phyloP scores from a whole-genome alignment of 345 rosid genomes.

The Eucalyptus tenuipes region DNA sequence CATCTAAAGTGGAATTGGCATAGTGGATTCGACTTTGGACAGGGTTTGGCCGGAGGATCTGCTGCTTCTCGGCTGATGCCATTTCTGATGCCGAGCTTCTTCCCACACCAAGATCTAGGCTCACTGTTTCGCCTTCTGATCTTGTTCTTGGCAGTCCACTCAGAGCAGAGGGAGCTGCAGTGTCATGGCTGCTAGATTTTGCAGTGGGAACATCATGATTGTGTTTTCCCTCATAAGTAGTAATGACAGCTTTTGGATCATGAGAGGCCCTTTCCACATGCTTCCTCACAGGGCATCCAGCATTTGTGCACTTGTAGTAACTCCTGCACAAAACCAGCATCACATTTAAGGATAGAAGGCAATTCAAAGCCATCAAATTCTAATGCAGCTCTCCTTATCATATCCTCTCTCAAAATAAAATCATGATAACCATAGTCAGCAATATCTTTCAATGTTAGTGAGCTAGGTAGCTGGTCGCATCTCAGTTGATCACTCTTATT shows the following conservation, averaged over 20 bases:
- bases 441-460: neutral
- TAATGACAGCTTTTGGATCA: constrained; percentile 95
- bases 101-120: constrained; percentile 94
- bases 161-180: constrained; percentile 30
- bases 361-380: neutral
- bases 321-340: constrained; percentile 45
- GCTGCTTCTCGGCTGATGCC: constrained; percentile 10
- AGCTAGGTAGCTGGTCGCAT: neutral
- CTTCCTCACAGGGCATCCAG: constrained; percentile 91
- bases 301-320: constrained; percentile 94
- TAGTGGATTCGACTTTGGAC: constrained; percentile 25
- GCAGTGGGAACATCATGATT: constrained; percentile 90
- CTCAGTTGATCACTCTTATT: neutral
- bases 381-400: neutral
- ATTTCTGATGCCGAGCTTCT: constrained; percentile 39
- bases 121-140: constrained; percentile 50
- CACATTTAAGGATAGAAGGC: neutral
- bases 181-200: constrained; percentile 53
- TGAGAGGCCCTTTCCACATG: constrained; percentile 99
- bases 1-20: constrained; percentile 35
- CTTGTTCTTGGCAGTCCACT: constrained; percentile 36
- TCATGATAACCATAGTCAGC: neutral
- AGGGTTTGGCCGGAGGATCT: constrained; percentile 17
- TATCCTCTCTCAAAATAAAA: neutral
- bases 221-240: constrained; percentile 99